Percentiles rank a stretch among this genome's conserved stretches.
These are phyloP conservation scores for Fraxinus velutina DNA, from an alignment of 305 asterid genomes.

Conservation along the genomic window DNA sequence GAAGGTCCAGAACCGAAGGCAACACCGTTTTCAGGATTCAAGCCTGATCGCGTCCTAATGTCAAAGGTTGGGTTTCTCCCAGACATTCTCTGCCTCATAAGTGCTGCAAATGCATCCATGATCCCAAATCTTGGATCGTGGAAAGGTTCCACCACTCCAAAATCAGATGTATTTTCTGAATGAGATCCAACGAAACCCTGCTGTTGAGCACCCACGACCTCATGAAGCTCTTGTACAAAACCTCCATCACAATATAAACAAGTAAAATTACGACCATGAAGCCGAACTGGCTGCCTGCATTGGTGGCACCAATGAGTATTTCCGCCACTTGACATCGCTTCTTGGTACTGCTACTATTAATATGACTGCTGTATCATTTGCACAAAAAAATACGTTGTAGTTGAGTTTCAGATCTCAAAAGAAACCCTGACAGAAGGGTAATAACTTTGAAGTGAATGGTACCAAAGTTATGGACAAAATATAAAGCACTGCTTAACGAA, in stretches of 20 bases:
- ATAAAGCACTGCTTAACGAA: background rate
- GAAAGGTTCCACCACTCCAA: constrained; percentile 45
- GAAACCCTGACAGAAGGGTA: background rate
- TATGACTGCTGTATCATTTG: background rate
- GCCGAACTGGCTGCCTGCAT: constrained; percentile 62
- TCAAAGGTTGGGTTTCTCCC: constrained; percentile 69
- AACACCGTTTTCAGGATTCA: constrained; percentile 39
- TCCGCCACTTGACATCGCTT: constrained; percentile 71
- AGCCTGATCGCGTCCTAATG: constrained; percentile 53
- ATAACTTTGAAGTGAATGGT: background rate
- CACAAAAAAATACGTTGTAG: background rate
- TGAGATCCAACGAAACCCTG: constrained; percentile 25
- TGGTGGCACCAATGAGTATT: constrained; percentile 91
- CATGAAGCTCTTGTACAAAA: constrained; percentile 77
- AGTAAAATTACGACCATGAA: constrained; percentile 38
- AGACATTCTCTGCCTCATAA: constrained; percentile 73
- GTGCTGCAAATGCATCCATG: constrained; percentile 68
- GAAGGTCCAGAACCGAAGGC: constrained; percentile 41
- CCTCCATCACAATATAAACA: constrained; percentile 80
- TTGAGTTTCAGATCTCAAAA: background rate
- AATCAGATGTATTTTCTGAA: constrained; percentile 36
- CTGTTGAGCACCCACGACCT: constrained; percentile 33
- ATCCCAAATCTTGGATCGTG: constrained; percentile 64
- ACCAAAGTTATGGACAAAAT: background rate
- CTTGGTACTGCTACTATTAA: background rate